These are phyloP conservation scores for Butyriboletus loyo DNA, from an alignment of 768 basidiomycete species.

Conservation along the genomic window DNA sequence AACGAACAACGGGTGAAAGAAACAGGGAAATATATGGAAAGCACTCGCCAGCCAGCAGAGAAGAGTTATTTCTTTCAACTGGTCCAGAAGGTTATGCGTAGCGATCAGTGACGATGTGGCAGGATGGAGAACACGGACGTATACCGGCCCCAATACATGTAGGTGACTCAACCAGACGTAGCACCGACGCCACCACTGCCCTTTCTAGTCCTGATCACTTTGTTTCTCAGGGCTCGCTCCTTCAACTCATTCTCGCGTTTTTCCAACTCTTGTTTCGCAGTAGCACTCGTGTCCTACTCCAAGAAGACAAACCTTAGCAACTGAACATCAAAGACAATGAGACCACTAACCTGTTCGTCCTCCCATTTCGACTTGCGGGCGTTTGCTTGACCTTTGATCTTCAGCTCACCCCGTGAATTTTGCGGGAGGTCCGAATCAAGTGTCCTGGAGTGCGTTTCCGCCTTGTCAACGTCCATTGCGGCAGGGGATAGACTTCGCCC, in stretches of 20 bases:
- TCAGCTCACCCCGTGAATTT: constrained; percentile 49
- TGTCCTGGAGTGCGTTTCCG: constrained; percentile 21
- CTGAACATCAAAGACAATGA: constrained; percentile 3
- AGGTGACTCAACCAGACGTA: constrained; percentile 19
- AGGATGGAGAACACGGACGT: constrained; percentile 13
- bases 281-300: constrained; percentile 19
- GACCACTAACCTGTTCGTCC: constrained; percentile 28
- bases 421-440: constrained; percentile 31
- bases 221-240: constrained; percentile 78
- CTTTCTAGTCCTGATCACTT: constrained; percentile 73
- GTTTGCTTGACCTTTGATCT: constrained; percentile 73
- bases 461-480: constrained; percentile 23
- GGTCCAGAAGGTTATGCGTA: constrained; percentile 18
- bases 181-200: constrained; percentile 28
- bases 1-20: neutral
- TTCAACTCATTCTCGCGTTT: constrained; percentile 77
- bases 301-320: constrained; percentile 10
- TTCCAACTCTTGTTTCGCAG: constrained; percentile 49
- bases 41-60: constrained; percentile 20
- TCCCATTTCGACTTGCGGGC: constrained; percentile 56
- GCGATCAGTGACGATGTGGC: constrained; percentile 21
- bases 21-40: constrained; percentile 17
- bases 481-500: constrained; percentile 28
- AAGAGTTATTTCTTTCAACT: constrained; percentile 17
- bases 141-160: constrained; percentile 18